These are phyloP conservation scores for Lasiosphaeriaceae sp. DNA, from an alignment of 495 filamentous ascomycete genomes.

Conservation along the genomic window DNA sequence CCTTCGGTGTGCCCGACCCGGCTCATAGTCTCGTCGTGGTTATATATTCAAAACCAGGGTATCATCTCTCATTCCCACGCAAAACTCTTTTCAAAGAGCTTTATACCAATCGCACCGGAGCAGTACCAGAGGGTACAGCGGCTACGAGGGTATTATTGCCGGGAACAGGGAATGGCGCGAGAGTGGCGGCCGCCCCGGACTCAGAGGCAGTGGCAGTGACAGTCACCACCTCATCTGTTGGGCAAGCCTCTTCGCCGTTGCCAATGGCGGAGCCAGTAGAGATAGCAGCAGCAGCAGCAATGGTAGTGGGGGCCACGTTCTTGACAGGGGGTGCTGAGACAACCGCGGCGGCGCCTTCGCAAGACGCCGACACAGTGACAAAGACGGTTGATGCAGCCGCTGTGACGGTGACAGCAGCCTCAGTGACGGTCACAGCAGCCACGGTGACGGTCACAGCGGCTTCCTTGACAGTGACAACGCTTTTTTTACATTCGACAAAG, in stretches of 20 bases:
- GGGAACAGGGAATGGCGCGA: conserved; percentile 28
- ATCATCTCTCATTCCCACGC: neutral
- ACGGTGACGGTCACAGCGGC: conserved; percentile 36
- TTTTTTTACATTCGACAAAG: conserved; percentile 21
- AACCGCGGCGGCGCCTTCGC: conserved; percentile 5
- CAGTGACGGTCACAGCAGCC: conserved; percentile 32
- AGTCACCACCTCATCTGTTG: conserved; percentile 26
- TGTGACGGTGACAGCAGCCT: conserved; percentile 30
- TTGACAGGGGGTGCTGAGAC: conserved; percentile 3
- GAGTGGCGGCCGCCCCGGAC: no score
- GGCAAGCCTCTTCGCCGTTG: conserved; percentile 20
- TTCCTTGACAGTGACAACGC: neutral
- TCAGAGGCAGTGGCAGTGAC: conserved; percentile 25
- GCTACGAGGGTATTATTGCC: conserved; percentile 28
- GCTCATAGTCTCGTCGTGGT: neutral
- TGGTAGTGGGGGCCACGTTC: conserved; percentile 1
- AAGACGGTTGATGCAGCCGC: conserved; percentile 36
- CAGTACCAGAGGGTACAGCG: conserved; percentile 3
- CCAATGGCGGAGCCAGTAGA: conserved; percentile 10
- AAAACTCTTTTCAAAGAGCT: neutral
- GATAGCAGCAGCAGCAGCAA: conserved; percentile 11
- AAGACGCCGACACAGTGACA: conserved; percentile 32
- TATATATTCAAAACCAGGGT: neutral
- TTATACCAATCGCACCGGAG: neutral
- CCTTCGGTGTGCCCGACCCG: neutral